Conservation (phyloP, 176 grass and related monocot genomes). For the Aegilops umbellulata region DNA sequence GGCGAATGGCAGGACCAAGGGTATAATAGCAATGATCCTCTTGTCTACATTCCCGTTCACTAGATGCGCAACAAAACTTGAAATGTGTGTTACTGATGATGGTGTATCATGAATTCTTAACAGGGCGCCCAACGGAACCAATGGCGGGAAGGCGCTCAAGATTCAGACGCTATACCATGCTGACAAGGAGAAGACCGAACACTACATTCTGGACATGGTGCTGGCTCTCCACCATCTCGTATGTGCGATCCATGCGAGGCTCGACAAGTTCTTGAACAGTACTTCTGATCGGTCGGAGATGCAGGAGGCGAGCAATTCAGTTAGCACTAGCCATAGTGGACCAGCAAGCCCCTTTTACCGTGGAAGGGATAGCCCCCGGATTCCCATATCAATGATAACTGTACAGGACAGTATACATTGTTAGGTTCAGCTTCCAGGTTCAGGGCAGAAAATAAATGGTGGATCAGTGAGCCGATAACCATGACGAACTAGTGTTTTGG, state of each 20-base stretch:
- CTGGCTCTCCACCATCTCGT: conserved; percentile 52
- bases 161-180: conserved; percentile 59
- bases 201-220: conserved; percentile 50
- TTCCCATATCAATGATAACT: not conserved
- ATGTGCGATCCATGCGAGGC: not conserved
- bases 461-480: not conserved
- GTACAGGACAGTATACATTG: not conserved
- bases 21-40: conserved; percentile 7
- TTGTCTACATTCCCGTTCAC: not conserved
- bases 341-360: not conserved
- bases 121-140: not conserved
- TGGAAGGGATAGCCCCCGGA: not conserved
- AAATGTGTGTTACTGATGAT: not conserved
- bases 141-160: conserved; percentile 13
- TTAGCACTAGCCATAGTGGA: not conserved
- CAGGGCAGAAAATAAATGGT: not conserved
- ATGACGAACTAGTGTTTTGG: not conserved
- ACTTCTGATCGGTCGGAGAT: not conserved
- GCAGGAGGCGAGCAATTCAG: not conserved
- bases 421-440: not conserved
- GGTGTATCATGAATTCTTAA: not conserved
- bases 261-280: not conserved
- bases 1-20: conserved; percentile 8
- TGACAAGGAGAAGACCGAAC: conserved; percentile 55
- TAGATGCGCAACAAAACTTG: not conserved